Conservation (phyloP, 495 filamentous ascomycete species). For the Pseudomonodictys pantanalensis region DNA sequence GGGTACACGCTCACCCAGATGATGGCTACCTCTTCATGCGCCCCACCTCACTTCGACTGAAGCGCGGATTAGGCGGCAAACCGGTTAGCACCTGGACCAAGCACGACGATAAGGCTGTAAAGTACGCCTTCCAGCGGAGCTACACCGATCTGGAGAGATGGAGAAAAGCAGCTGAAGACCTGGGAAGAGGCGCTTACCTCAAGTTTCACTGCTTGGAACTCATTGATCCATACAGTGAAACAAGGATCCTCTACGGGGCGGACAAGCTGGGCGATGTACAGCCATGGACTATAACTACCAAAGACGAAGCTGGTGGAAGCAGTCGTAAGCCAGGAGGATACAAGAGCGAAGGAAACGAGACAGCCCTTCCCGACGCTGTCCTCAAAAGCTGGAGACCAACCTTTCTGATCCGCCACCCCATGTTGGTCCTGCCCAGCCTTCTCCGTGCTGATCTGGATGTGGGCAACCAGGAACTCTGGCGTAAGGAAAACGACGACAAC, state of each 20-base stretch:
- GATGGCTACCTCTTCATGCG: slow-evolving; percentile 12
- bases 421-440: background rate
- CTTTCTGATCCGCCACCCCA: slow-evolving; percentile 1
- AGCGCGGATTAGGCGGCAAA: background rate
- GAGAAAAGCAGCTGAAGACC: background rate
- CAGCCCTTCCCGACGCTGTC: background rate
- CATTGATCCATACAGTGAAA: background rate
- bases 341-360: background rate
- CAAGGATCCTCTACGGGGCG: background rate
- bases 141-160: background rate
- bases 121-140: background rate
- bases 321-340: no score
- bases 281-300: background rate
- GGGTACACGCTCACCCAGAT: background rate
- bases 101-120: background rate
- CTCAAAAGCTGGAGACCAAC: slow-evolving; percentile 5
- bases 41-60: background rate
- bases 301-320: no score
- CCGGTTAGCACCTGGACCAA: background rate
- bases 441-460: background rate
- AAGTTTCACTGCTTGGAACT: slow-evolving; percentile 1
- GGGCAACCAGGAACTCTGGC: no score
- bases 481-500: background rate
- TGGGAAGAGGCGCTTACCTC: background rate
- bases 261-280: background rate